Base-by-base conservation (phyloP, 2,329 filamentous ascomycete species). In the Colletotrichum melonis region DNA sequence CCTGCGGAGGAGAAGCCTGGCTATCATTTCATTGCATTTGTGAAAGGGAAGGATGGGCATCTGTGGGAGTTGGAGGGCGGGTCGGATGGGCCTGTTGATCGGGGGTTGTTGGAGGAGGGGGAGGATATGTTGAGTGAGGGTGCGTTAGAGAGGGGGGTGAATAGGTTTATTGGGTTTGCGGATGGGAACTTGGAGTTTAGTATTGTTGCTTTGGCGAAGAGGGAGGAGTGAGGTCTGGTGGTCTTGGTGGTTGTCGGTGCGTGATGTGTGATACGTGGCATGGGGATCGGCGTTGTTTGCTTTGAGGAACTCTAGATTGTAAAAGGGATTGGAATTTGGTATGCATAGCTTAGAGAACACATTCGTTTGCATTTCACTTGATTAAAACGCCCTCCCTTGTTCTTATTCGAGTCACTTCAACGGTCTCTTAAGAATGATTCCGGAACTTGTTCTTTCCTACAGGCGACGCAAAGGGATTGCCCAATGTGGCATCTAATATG, bases 11-110 rank as follows among this genome's bases (percentile, higher is more conserved):
- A 89, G 59, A 86, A 87, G 35, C 85, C 91, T 1, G 92, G 93
- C 57, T 86, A 94, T 75, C 94, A 97, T 81, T 97, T 95, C 78
- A 92, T 97, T 52, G 93, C 93, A 55, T 97, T 95, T 79, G 91
- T 95, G 62, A 95, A 93, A 82, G 85, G 85, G 4, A 86, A 88
- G 76, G 89, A 92, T 67, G 87, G 89, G 7, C 86, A 86, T 68
- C 79, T 97, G 55, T 97, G 93, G 91, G 95, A 97, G 84, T 82
- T 97, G 78, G 94, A 97, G 82, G 95, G 95, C 1, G 82, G 88
- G 26, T 86, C 93, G 62, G 93, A 92, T 77, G 94, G 94, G 0
- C 94, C 94, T 0, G 82, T 96, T 58, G 90, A 94, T 76, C 86
- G 94, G 16, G 92, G 91, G 0, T 67, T 75, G 16, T 80, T 93